Conservation (phyloP, 805 yeast genomes). For the Lipomyces sp. region DNA sequence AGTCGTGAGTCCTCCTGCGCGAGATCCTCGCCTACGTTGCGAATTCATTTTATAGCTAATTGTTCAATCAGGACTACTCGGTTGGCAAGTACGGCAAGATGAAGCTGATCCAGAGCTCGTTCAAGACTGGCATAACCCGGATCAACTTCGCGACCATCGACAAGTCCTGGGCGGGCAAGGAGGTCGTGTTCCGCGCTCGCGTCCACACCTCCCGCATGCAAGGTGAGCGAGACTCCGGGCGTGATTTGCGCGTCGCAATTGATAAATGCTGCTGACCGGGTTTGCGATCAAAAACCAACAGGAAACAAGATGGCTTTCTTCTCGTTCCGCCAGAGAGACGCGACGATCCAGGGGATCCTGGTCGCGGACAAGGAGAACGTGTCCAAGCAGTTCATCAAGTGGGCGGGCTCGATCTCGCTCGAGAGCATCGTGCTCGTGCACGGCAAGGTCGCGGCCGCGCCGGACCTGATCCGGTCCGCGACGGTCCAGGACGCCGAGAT, state of each 20-base stretch:
- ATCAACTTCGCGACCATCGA: conserved; percentile 51
- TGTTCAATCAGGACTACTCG: conserved; percentile 60
- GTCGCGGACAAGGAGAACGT: conserved; percentile 70
- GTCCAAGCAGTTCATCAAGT: conserved; percentile 94
- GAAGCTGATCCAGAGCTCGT: conserved; percentile 73
- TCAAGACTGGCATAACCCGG: conserved; percentile 64
- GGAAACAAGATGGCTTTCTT: conserved; percentile 88
- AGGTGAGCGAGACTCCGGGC: no score
- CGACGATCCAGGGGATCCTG: conserved; percentile 77
- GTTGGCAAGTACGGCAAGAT: conserved; percentile 83
- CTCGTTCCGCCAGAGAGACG: conserved; percentile 86
- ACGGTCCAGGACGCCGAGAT: conserved; percentile 90
- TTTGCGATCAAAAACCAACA: background rate
- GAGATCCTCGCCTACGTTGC: no score
- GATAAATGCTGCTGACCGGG: background rate
- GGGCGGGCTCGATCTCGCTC: conserved; percentile 80
- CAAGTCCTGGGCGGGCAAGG: conserved; percentile 64
- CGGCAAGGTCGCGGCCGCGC: conserved; percentile 80
- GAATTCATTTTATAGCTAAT: no score
- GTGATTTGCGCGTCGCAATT: no score
- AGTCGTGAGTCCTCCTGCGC: conserved; percentile 36
- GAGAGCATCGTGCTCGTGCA: conserved; percentile 90
- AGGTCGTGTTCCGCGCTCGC: conserved; percentile 87
- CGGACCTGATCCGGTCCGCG: conserved; percentile 82
- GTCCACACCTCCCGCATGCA: conserved; percentile 91